Evolutionary conservation across 257 asterid species (phyloP).

Genomic region (Przewalskia tangutica): DNA sequence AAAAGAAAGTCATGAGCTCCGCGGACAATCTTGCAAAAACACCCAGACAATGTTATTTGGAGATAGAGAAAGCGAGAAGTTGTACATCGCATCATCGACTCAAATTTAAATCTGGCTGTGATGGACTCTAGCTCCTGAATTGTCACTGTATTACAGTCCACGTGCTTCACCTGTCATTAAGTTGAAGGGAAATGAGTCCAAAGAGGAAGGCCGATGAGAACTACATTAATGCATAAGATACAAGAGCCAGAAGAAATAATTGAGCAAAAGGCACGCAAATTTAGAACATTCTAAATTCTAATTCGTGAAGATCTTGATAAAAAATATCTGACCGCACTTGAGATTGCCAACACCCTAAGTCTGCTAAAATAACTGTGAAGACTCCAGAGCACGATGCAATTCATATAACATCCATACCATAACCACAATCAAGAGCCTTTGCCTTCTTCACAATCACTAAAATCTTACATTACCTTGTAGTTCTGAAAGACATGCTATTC

Average conservation of each 20-base stretch:
- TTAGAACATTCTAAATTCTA: not conserved
- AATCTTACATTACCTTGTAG: not conserved
- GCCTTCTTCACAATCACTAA: not conserved
- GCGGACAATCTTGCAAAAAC: not conserved
- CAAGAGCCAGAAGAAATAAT: not conserved
- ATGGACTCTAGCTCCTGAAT: slow-evolving; percentile 58
- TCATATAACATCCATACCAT: not conserved
- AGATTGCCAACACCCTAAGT: not conserved
- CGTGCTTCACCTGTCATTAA: slow-evolving; percentile 56
- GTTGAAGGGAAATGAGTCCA: slow-evolving; percentile 8
- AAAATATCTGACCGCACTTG: not conserved
- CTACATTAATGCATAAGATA: not conserved
- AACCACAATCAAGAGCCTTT: not conserved
- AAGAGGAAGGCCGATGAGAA: not conserved
- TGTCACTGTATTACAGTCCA: slow-evolving; percentile 59
- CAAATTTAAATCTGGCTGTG: slow-evolving; percentile 48
- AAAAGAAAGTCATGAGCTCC: not conserved
- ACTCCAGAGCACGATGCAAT: not conserved
- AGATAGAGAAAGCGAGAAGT: slow-evolving; percentile 6
- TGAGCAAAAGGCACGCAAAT: not conserved
- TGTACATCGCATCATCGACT: slow-evolving; percentile 90
- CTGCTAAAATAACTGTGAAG: not conserved
- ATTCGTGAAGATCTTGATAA: not conserved
- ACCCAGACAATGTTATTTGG: not conserved
- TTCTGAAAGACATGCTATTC: not conserved